Conservation (phyloP, 768 basidiomycete genomes). For the Trametes villosa region DNA sequence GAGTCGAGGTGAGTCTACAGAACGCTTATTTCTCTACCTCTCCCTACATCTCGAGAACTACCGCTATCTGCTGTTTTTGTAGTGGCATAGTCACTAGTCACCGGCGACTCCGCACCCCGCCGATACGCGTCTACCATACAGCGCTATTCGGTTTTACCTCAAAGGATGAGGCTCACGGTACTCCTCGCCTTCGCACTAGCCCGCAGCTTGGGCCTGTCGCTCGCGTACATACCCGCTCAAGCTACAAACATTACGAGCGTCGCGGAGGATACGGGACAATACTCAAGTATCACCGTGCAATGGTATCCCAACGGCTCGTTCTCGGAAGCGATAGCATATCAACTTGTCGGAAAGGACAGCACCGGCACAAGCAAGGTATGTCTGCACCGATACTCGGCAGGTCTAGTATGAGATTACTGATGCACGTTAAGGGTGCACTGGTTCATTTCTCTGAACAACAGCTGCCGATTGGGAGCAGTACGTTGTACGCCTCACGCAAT, state of each 20-base stretch:
- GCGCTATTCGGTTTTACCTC: neutral
- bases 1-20: too few relatives aligned
- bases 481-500: neutral
- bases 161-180: neutral
- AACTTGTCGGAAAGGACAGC: neutral
- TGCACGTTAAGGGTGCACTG: neutral
- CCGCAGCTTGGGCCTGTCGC: neutral
- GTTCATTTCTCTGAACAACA: neutral
- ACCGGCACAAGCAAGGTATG: neutral
- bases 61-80: too few relatives aligned
- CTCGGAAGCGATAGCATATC: neutral
- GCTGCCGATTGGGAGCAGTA: neutral
- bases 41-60: too few relatives aligned
- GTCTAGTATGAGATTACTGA: too few relatives aligned
- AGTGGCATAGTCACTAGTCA: too few relatives aligned
- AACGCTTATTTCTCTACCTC: too few relatives aligned
- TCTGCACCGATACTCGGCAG: neutral
- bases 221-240: neutral
- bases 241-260: neutral
- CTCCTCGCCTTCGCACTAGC: too few relatives aligned
- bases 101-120: too few relatives aligned
- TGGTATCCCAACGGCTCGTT: neutral
- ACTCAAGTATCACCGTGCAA: neutral
- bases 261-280: neutral
- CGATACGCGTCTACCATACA: too few relatives aligned